A percentile compares a stretch with the other conserved stretches of the same genome.
These are phyloP conservation scores for Diplotaxis tenuifolia DNA, from an alignment of 345 rosid genomes.

Conservation along the genomic window DNA sequence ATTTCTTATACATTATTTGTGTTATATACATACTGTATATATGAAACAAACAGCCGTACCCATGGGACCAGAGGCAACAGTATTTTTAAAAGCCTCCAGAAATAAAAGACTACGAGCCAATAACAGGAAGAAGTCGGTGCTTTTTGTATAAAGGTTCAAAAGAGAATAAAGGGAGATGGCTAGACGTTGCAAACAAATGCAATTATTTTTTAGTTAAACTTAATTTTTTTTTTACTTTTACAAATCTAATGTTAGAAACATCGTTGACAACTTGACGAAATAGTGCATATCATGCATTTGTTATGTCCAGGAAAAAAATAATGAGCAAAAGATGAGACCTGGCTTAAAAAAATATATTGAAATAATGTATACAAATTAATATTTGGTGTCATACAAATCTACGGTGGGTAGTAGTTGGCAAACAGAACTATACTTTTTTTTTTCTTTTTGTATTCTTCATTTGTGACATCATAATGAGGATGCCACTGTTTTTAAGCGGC, in stretches of 20 bases:
- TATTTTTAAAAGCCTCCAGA: not conserved
- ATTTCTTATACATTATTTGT: not conserved
- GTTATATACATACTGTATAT: not conserved
- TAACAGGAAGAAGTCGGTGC: slow-evolving; percentile 30
- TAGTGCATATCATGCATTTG: not conserved
- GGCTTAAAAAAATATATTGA: not conserved
- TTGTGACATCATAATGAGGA: not conserved
- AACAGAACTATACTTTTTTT: not conserved
- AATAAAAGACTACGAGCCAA: slow-evolving; percentile 14
- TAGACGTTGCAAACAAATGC: not conserved
- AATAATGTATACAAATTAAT: not conserved
- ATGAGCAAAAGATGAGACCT: not conserved
- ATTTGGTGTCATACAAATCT: not conserved
- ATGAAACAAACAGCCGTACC: not conserved
- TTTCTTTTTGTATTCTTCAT: not conserved
- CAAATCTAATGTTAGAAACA: slow-evolving; percentile 3
- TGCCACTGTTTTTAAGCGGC: not conserved
- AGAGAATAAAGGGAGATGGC: not conserved
- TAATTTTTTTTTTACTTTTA: not conserved
- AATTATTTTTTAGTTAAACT: not conserved
- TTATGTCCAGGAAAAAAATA: not conserved
- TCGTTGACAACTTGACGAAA: not conserved
- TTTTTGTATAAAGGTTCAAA: slow-evolving; percentile 22
- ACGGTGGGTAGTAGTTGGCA: not conserved
- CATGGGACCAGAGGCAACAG: slow-evolving; percentile 1